Evolutionary conservation across 1,139 yeast species (phyloP), one percentile per base, ranked within the genome.

Genomic region (Yamadazyma blattariae): DNA sequence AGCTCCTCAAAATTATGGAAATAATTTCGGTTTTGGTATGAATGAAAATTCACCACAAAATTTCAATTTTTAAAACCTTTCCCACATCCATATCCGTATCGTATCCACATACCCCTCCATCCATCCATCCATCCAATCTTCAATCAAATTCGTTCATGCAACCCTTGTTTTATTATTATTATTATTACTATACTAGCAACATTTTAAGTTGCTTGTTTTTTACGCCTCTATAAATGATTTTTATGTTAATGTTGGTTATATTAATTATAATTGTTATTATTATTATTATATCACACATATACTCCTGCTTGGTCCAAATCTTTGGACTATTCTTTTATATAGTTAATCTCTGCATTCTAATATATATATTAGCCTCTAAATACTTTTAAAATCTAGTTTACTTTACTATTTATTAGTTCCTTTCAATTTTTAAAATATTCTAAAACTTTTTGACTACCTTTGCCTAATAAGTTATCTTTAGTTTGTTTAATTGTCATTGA

Each of bases 1-100:
- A 58, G 92, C 86, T 44, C 96, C 97, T 27, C 82, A 81, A 51
- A 78, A 83, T 44, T 75, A 82, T 41, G 95, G 94, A 30, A 90
- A 87, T 53, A 79, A 92, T 32, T 92, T 84, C 62, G 88, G 92
- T 4, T 92, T 92, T 61, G 96, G 96, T 44, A 78, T 86, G 45
- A 64, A 70, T 43, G 61, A 64, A 37, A 50, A 56, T 44, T 66
- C 67, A 47, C 68, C 59, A 40, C 72, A 67, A 46, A 75, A 74
- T 47, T 76, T 74, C 56, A 67, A 73, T 45, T 77, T 77, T 46
- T 72, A 35, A 17, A 17, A 17, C 19, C 19, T 9, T 23, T 23
- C n/a, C n/a, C 23, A 11, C 8, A 11, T 8, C 23, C 23, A 20
- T 20, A 11, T 20, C 23, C 11, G 23, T 20, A 20, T 11, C 11